Evolutionary conservation across 768 basidiomycete species (phyloP), one percentile per base, ranked within the genome.

Genomic region (Panellus pusillus): DNA sequence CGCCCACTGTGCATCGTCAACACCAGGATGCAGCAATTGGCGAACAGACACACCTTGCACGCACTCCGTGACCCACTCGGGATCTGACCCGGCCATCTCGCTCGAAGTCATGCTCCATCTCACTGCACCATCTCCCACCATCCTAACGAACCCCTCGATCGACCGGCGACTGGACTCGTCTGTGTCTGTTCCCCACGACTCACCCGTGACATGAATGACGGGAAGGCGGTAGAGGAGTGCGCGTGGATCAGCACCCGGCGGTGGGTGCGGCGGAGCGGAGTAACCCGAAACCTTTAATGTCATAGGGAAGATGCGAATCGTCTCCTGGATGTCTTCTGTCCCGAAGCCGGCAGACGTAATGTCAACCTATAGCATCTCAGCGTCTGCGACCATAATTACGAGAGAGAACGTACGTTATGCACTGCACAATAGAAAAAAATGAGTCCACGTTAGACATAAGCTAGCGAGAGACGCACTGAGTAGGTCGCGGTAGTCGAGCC

Each of bases 401-500:
- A 20, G 39, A 20, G 39, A n/a, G 7, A 35, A 50, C 62, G 39
- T 56, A 77, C 76, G 49, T 77, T 76, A 44, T 76, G 72, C 43
- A 70, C 76, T 78, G 50, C 24, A 24, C 24, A 24, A 24, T 24
- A 9, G 17, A 14, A 40, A 24, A n/a, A 39, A 50, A 1, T 27
- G n/a, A 44, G 48, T 31, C 13, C 19, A 9, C n/a, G 31, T 17
- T 5, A 44, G 11, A 8, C 1, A 41, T 9, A 42, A 32, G n/a
- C 28, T 42, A 18, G 31, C 17, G 2, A 13, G 35, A 6, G 4
- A 70, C 81, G 64, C 59, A 82, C 82, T 61, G 8, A 83, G 62
- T 3, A 83, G 58, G 51, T 83, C 80, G 36, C 73, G 72, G 60
- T 83, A 83, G 57, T 82, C 80, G 65, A 83, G 68, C 81, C 81